Conservation (phyloP, 352 stramenopile genomes). For the Pythium myriotylum region DNA sequence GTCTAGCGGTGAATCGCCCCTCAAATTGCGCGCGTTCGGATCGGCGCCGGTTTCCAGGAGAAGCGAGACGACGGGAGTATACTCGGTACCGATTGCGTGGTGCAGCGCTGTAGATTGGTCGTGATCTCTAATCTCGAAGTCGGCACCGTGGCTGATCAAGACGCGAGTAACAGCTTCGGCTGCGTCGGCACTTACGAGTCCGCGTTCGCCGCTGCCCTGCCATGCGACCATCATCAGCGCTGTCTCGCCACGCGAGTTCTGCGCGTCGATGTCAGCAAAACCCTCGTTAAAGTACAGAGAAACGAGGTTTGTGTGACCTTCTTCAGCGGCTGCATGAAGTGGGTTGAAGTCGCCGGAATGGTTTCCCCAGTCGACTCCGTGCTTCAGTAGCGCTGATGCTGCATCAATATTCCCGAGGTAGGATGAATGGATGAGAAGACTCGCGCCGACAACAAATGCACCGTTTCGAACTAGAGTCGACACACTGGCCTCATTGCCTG, state of each 20-base stretch:
- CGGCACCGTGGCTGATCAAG: conserved; percentile 1
- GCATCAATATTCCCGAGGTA: conserved; percentile 13
- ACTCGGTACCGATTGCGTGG: conserved; percentile 8
- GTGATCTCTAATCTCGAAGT: neutral
- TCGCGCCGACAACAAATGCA: conserved; percentile 2
- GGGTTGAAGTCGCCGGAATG: neutral
- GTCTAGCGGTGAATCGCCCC: conserved; percentile 6
- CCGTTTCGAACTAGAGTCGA: conserved; percentile 2
- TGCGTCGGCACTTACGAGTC: neutral
- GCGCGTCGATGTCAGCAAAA: conserved; percentile 10
- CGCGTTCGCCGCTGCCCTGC: conserved; percentile 7
- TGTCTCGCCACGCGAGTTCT: conserved; percentile 1
- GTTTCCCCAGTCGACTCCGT: conserved; percentile 16
- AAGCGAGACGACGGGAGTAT: conserved; percentile 1
- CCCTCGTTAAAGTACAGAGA: conserved; percentile 9
- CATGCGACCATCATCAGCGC: conserved; percentile 19
- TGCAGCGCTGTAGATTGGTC: conserved; percentile 3
- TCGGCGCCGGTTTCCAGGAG: conserved; percentile 5
- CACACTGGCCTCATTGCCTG: conserved; percentile 3
- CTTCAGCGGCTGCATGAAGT: conserved; percentile 13
- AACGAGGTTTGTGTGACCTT: conserved; percentile 5
- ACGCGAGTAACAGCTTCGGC: conserved; percentile 3
- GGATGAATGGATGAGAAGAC: conserved; percentile 8
- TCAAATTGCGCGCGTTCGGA: conserved; percentile 1
- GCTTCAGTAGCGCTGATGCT: conserved; percentile 6